Percentiles rank a stretch among this genome's conserved stretches.
phyloP scores from a whole-genome alignment of 768 basidiomycete species.

The Termitomyces sp. region DNA sequence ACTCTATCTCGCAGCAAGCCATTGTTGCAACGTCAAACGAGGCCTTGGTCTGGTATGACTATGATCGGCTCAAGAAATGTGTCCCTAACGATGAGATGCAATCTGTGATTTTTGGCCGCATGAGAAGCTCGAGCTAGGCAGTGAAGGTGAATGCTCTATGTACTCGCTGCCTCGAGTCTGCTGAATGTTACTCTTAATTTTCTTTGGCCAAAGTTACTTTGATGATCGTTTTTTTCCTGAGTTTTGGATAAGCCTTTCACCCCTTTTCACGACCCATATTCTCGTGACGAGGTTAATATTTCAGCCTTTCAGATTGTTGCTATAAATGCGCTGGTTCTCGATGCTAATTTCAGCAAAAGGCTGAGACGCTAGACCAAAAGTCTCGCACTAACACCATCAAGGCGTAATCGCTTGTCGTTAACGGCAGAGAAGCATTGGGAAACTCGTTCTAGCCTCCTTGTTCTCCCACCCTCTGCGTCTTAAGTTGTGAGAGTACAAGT shows the following conservation, averaged over 20 bases:
- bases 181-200: conserved; percentile 5
- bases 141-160: background rate
- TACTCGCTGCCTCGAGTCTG: background rate
- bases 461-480: background rate
- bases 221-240: background rate
- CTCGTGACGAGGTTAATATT: background rate
- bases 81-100: conserved; percentile 49
- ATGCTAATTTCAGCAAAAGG: background rate
- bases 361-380: background rate
- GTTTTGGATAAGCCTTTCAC: background rate
- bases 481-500: background rate
- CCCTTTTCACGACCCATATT: background rate
- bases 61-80: conserved; percentile 59
- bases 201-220: background rate
- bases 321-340: background rate
- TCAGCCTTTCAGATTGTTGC: background rate
- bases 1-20: conserved; percentile 56
- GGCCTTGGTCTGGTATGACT: conserved; percentile 74
- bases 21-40: conserved; percentile 64
- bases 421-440: background rate
- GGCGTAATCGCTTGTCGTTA: background rate
- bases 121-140: background rate
- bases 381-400: background rate
- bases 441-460: background rate
- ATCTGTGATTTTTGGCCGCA: conserved; percentile 24